A percentile compares a stretch with the other conserved stretches of the same genome.
Conservation (phyloP, 495 filamentous ascomycete species). For the Friedmanniomyces simplex region DNA sequence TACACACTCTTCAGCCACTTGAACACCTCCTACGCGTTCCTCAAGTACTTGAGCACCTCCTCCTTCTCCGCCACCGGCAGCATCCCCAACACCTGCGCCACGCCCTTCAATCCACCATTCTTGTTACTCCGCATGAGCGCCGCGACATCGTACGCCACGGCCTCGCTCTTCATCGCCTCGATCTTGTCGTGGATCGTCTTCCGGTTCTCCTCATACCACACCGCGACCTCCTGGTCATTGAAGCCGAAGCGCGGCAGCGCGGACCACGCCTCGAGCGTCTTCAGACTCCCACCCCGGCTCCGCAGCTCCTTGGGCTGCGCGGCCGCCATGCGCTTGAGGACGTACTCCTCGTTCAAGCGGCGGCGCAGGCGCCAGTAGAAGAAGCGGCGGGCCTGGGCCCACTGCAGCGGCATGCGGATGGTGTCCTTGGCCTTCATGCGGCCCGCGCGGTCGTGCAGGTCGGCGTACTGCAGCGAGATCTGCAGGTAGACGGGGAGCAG, state of each 20-base stretch:
- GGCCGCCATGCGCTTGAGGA: constrained; percentile 73
- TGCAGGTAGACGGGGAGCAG: constrained; percentile 88
- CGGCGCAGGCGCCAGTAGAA: constrained; percentile 99
- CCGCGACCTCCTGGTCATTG: constrained; percentile 73
- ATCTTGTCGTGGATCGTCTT: constrained; percentile 69
- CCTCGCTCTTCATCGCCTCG: constrained; percentile 65
- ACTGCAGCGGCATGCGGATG: constrained; percentile 73
- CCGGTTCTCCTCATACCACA: constrained; percentile 95
- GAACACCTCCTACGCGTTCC: constrained; percentile 17
- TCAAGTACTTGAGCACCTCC: constrained; percentile 58
- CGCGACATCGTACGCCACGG: constrained; percentile 68
- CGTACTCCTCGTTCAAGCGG: constrained; percentile 90
- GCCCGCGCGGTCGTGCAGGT: constrained; percentile 92
- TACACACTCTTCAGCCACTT: no score
- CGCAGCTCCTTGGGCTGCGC: constrained; percentile 35
- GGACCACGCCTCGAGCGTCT: constrained; percentile 67
- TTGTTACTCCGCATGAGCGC: constrained; percentile 61
- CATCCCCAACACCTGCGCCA: constrained; percentile 73
- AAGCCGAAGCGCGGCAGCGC: constrained; percentile 59
- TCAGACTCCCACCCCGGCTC: constrained; percentile 42
- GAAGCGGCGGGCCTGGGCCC: constrained; percentile 89
- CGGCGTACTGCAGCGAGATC: constrained; percentile 88
- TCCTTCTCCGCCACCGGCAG: constrained; percentile 83
- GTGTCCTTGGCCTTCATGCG: constrained; percentile 96
- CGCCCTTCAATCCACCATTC: constrained; percentile 73